Percentiles rank a stretch among this genome's conserved stretches.
Evolutionary conservation across 192 early-diverging fungal species (phyloP).

Genomic region (Lunasporangiospora selenospora): DNA sequence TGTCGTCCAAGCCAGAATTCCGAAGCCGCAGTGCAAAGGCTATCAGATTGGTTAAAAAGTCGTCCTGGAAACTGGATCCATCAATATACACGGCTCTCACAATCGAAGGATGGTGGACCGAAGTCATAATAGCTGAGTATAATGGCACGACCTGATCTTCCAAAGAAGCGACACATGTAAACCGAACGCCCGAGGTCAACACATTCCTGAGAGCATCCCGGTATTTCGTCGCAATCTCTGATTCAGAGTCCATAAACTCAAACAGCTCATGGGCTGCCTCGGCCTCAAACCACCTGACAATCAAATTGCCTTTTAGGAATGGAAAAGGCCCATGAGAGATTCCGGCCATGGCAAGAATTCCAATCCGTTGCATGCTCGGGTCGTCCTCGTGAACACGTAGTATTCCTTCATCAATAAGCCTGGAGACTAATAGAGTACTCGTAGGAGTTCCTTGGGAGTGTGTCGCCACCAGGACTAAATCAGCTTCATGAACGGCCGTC

Average conservation of each 20-base stretch:
- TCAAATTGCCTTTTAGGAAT: constrained; percentile 77
- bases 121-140: constrained; percentile 76
- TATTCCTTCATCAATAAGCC: constrained; percentile 68
- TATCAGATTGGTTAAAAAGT: constrained; percentile 89
- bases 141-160: constrained; percentile 97
- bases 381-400: constrained; percentile 60
- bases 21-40: constrained; percentile 86
- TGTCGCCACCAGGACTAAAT: constrained; percentile 87
- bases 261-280: constrained; percentile 93
- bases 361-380: constrained; percentile 70
- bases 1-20: constrained; percentile 88
- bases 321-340: constrained; percentile 92
- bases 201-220: constrained; percentile 71
- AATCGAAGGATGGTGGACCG: constrained; percentile 78
- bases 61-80: constrained; percentile 77
- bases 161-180: constrained; percentile 85
- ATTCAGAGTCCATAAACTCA: constrained; percentile 87
- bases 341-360: constrained; percentile 91
- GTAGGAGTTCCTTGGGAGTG: constrained; percentile 97
- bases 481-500: constrained; percentile 57
- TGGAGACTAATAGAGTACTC: constrained; percentile 75
- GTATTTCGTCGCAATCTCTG: constrained; percentile 72
- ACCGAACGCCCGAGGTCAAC: constrained; percentile 71
- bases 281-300: constrained; percentile 90
- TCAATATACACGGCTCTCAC: constrained; percentile 93